Evolutionary conservation across 2,329 filamentous ascomycete genomes (phyloP).

Genomic region (Penicillium hesseltinei): DNA sequence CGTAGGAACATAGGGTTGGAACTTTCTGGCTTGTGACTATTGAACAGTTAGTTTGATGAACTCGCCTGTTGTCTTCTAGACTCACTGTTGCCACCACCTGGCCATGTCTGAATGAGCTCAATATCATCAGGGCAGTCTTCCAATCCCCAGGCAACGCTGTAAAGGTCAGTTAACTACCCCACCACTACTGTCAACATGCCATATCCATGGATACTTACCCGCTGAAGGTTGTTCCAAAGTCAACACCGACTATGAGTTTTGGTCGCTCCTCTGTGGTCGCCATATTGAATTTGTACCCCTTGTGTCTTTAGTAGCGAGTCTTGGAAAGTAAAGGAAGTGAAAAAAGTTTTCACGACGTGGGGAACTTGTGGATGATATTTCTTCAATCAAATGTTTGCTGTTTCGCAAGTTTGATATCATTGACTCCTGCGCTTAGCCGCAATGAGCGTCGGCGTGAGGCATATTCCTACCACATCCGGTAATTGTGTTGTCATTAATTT

Average conservation of each 20-base stretch:
- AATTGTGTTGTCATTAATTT: not conserved
- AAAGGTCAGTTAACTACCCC: not conserved
- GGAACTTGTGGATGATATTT: too few species aligned
- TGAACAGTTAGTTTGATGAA: not conserved
- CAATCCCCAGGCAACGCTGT: conserved; percentile 23
- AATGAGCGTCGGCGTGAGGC: not conserved
- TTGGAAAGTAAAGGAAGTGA: not conserved
- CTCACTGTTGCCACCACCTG: conserved; percentile 25
- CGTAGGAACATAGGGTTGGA: conserved; percentile 18
- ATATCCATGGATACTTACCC: conserved; percentile 17
- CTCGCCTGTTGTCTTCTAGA: not conserved
- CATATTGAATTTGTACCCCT: not conserved
- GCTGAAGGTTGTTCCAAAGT: conserved; percentile 35
- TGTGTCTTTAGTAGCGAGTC: not conserved
- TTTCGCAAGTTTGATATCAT: conserved; percentile 5
- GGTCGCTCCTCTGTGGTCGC: not conserved
- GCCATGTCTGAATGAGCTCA: conserved; percentile 27
- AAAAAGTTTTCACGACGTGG: too few species aligned
- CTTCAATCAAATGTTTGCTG: not conserved
- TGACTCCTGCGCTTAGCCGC: not conserved
- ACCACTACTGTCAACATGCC: not conserved
- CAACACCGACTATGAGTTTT: conserved; percentile 25
- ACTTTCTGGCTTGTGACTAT: conserved; percentile 21
- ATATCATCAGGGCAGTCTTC: conserved; percentile 15
- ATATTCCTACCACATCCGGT: not conserved